Percentiles rank a stretch among this genome's conserved stretches.
Evolutionary conservation across 1,139 yeast genomes (phyloP).

Genomic region (Pichia sorboxylosa): DNA sequence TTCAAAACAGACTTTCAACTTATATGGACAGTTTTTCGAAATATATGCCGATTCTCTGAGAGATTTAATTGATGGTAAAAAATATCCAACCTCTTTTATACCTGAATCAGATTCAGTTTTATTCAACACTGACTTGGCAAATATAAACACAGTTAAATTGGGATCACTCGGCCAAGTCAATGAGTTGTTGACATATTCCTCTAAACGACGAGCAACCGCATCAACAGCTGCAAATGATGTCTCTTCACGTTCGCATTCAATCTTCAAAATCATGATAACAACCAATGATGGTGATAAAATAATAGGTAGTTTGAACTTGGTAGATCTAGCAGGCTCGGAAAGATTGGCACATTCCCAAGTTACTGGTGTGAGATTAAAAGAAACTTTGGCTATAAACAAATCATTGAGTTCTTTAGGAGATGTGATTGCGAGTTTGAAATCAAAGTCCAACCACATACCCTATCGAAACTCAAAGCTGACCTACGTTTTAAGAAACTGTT

Average conservation of each 20-base stretch:
- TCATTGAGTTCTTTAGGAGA: constrained; percentile 85
- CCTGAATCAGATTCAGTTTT: constrained; percentile 14
- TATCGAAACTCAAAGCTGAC: constrained; percentile 58
- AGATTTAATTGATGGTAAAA: constrained; percentile 39
- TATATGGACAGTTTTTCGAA: constrained; percentile 75
- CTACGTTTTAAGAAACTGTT: constrained; percentile 69
- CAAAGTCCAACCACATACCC: constrained; percentile 33
- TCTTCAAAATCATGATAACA: constrained; percentile 57
- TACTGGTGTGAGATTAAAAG: constrained; percentile 69
- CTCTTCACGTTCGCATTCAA: constrained; percentile 61
- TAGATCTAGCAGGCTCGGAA: constrained; percentile 89
- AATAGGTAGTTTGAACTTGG: constrained; percentile 64
- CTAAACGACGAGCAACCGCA: constrained; percentile 62
- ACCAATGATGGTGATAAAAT: constrained; percentile 1
- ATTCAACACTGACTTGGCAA: constrained; percentile 43
- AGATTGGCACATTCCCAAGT: constrained; percentile 67
- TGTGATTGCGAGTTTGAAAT: constrained; percentile 61
- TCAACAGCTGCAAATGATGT: constrained; percentile 72
- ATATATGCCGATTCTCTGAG: constrained; percentile 75
- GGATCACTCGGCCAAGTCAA: constrained; percentile 37
- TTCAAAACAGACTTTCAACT: constrained; percentile 54
- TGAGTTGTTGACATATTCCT: constrained; percentile 41
- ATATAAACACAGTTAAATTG: constrained; percentile 41
- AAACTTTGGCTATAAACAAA: constrained; percentile 83
- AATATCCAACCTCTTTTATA: background rate